Evolutionary conservation across 345 rosid genomes (phyloP).

Genomic region (Citrus hindsii): DNA sequence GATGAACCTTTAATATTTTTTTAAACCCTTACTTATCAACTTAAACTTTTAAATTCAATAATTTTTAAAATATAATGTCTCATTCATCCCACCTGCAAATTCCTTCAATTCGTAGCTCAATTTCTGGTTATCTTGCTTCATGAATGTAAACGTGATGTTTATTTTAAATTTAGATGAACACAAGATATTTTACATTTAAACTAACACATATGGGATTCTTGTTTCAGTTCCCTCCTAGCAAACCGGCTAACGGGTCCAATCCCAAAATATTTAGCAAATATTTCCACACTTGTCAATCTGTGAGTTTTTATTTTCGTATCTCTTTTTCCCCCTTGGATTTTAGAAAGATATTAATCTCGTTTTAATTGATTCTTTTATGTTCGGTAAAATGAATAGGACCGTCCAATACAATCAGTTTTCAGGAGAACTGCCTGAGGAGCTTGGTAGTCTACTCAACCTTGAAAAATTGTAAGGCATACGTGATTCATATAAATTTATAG

Average conservation of each 20-base stretch:
- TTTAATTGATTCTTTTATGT: background rate
- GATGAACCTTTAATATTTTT: too few relatives aligned
- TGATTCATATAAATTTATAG: background rate
- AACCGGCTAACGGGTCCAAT: constrained; percentile 47
- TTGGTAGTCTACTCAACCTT: constrained; percentile 24
- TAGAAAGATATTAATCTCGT: background rate
- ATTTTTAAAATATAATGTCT: background rate
- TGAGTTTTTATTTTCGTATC: constrained; percentile 20
- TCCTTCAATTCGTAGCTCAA: background rate
- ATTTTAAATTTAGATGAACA: background rate
- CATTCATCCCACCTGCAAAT: background rate
- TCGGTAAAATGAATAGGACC: background rate
- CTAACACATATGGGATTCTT: background rate
- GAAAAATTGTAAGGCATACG: constrained; percentile 7
- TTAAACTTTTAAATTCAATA: too few relatives aligned
- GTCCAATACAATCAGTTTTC: constrained; percentile 27
- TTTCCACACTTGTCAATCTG: constrained; percentile 35
- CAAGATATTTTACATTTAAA: too few relatives aligned
- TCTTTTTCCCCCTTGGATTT: background rate
- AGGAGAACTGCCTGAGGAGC: constrained; percentile 34
- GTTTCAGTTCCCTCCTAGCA: constrained; percentile 39
- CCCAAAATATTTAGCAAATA: constrained; percentile 47
- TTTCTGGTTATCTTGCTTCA: background rate
- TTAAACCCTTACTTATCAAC: too few relatives aligned
- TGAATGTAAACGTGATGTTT: background rate